These are phyloP conservation scores for Coemansia aciculifera DNA, from an alignment of 192 early-diverging fungal genomes.

Conservation along the genomic window DNA sequence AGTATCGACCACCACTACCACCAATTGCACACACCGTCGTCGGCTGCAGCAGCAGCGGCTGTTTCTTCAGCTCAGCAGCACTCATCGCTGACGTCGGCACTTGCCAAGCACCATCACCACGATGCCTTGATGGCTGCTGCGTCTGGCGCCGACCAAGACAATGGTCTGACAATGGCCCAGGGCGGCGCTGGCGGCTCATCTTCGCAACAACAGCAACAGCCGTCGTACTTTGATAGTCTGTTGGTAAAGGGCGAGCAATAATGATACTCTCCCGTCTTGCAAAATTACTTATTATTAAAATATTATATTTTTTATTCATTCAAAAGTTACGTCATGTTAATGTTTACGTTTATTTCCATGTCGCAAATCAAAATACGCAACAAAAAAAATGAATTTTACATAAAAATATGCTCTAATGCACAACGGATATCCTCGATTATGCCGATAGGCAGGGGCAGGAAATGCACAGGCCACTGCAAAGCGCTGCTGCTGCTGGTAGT, in stretches of 20 bases:
- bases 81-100: slow-evolving; percentile 25
- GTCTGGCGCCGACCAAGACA: slow-evolving; percentile 16
- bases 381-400: neutral
- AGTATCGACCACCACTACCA: slow-evolving; percentile 53
- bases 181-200: slow-evolving; percentile 5
- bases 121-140: slow-evolving; percentile 6
- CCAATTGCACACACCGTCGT: slow-evolving; percentile 22
- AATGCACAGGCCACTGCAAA: slow-evolving; percentile 22
- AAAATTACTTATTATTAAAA: slow-evolving; percentile 8
- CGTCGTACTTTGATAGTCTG: slow-evolving; percentile 52
- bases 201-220: slow-evolving; percentile 30
- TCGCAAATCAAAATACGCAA: neutral
- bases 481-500: neutral
- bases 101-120: slow-evolving; percentile 14
- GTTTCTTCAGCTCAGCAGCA: slow-evolving; percentile 16
- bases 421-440: slow-evolving; percentile 27
- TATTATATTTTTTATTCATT: slow-evolving; percentile 10
- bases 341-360: neutral
- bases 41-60: slow-evolving; percentile 20
- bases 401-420: slow-evolving; percentile 18
- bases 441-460: slow-evolving; percentile 39
- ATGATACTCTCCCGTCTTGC: neutral
- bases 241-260: slow-evolving; percentile 46
- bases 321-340: neutral
- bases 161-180: slow-evolving; percentile 16